Conservation (phyloP, 2,329 filamentous ascomycete genomes). For the Exophiala alcalophila region DNA sequence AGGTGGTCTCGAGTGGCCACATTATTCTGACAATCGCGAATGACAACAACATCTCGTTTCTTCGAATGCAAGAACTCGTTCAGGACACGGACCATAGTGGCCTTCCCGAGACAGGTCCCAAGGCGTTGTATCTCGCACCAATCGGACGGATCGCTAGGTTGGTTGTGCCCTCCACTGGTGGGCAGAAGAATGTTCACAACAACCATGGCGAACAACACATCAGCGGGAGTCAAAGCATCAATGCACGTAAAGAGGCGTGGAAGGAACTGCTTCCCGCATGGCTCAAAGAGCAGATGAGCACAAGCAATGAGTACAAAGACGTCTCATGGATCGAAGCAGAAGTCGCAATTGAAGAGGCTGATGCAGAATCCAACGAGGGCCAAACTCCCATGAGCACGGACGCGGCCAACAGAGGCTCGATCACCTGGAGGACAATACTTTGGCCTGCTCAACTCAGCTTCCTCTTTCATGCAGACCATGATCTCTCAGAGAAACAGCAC, state of each 20-base stretch:
- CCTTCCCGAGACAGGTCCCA: background rate
- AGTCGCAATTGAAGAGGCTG: constrained; percentile 19
- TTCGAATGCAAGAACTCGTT: constrained; percentile 4
- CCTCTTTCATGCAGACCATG: constrained; percentile 32
- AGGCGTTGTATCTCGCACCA: constrained; percentile 20
- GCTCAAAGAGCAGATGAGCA: constrained; percentile 17
- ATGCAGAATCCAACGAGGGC: background rate
- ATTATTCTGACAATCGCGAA: constrained; percentile 25
- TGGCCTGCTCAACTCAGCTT: constrained; percentile 48
- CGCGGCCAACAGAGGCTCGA: constrained; percentile 32
- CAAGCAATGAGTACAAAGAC: constrained; percentile 1
- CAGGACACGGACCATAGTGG: background rate
- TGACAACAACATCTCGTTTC: constrained; percentile 13
- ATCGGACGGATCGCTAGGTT: constrained; percentile 17
- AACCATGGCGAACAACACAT: background rate
- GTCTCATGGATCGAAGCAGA: constrained; percentile 23
- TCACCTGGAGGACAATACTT: constrained; percentile 41
- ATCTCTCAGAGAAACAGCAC: constrained; percentile 16
- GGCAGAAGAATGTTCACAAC: background rate
- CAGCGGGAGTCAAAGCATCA: background rate
- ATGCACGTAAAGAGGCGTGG: constrained; percentile 14
- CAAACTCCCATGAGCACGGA: constrained; percentile 18
- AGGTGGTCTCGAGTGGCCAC: constrained; percentile 25
- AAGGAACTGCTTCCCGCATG: constrained; percentile 21
- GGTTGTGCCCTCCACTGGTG: background rate